Evolutionary conservation across 495 filamentous ascomycete genomes (phyloP).

Genomic region (Aspergillus baeticus): DNA sequence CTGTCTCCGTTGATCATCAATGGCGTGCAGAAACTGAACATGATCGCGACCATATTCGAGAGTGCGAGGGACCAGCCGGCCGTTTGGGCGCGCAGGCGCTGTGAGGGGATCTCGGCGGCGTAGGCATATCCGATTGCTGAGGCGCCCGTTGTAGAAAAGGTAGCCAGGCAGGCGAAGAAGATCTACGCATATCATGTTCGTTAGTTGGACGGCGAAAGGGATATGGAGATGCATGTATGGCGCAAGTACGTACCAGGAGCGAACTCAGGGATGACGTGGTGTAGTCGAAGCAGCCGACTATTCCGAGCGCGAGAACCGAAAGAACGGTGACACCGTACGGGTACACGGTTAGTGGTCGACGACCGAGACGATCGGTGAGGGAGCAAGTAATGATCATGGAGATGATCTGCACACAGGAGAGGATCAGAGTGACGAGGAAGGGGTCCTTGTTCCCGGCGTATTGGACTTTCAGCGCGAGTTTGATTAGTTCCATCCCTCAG

Average conservation of each 20-base stretch:
- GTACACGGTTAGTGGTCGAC: slow-evolving; percentile 38
- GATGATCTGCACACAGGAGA: slow-evolving; percentile 39
- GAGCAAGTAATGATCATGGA: slow-evolving; percentile 34
- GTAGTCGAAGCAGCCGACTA: slow-evolving; percentile 43
- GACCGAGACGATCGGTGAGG: slow-evolving; percentile 36
- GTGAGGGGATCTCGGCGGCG: slow-evolving; percentile 36
- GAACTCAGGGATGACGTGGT: slow-evolving; percentile 23
- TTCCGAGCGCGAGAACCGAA: slow-evolving; percentile 37
- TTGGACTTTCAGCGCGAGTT: slow-evolving; percentile 29
- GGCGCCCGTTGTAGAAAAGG: slow-evolving; percentile 41
- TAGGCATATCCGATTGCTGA: slow-evolving; percentile 44
- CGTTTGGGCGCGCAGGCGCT: slow-evolving; percentile 40
- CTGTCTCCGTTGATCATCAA: slow-evolving; percentile 36
- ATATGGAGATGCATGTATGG: not conserved
- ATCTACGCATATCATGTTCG: slow-evolving; percentile 20
- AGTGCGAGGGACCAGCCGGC: slow-evolving; percentile 36
- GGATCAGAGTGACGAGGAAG: slow-evolving; percentile 41
- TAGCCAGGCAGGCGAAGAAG: slow-evolving; percentile 35
- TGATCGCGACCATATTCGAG: slow-evolving; percentile 37
- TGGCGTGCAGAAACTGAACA: slow-evolving; percentile 46
- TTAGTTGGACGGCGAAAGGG: not conserved
- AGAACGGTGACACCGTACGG: slow-evolving; percentile 36
- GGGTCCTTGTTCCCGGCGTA: slow-evolving; percentile 39
- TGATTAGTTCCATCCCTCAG: too few species aligned
- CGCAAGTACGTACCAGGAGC: slow-evolving; percentile 1